Percentiles rank a stretch among this genome's conserved stretches.
phyloP scores from a whole-genome alignment of 2,329 filamentous ascomycete genomes.

The Alternaria infectoria region DNA sequence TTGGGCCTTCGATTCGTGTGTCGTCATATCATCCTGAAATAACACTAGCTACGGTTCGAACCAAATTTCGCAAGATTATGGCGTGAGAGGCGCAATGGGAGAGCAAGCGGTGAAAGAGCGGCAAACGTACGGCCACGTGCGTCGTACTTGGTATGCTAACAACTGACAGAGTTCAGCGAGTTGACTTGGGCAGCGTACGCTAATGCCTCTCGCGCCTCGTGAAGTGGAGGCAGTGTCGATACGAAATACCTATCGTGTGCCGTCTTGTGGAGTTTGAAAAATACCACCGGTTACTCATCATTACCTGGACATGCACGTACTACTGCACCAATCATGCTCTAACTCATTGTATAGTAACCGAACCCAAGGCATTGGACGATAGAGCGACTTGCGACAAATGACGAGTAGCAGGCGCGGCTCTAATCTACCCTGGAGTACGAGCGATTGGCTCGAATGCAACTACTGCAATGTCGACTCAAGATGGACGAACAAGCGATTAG shows the following conservation, averaged over 20 bases:
- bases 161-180: not conserved
- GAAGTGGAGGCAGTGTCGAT: not conserved
- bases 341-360: not conserved
- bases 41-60: not conserved
- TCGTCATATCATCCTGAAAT: not conserved
- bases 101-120: not conserved
- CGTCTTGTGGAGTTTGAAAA: not conserved
- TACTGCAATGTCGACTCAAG: not conserved
- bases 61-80: not conserved
- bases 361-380: not conserved
- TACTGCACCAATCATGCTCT: not conserved
- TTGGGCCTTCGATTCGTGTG: not conserved
- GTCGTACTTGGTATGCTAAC: not conserved
- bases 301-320: not conserved
- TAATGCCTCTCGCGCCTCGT: not conserved
- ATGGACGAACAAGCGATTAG: not conserved
- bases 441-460: not conserved
- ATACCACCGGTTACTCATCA: not conserved
- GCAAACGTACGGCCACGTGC: not conserved
- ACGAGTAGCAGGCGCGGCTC: not conserved
- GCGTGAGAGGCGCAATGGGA: not conserved
- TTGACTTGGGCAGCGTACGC: not conserved
- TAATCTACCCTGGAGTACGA: not conserved
- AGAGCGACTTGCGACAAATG: not conserved
- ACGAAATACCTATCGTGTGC: not conserved